These are phyloP conservation scores for Apiosordaria backusii DNA, from an alignment of 495 filamentous ascomycete genomes.

Conservation along the genomic window DNA sequence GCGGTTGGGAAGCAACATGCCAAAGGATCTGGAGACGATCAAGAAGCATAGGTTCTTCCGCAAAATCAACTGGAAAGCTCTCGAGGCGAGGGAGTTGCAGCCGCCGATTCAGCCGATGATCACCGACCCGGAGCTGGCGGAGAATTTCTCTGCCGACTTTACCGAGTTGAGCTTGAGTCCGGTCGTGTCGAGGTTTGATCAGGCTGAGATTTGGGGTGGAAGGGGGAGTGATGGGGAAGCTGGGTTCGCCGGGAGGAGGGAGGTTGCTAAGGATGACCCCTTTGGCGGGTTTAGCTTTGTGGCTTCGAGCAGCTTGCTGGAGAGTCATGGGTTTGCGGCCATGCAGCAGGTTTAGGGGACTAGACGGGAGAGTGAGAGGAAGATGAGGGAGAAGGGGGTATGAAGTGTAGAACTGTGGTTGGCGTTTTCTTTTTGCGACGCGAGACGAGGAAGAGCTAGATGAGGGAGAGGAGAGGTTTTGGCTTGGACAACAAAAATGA, in stretches of 20 bases:
- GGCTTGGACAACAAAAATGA: neutral
- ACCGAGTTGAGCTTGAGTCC: slow-evolving; percentile 80
- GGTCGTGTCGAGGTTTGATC: slow-evolving; percentile 45
- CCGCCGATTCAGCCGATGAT: slow-evolving; percentile 89
- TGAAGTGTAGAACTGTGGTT: neutral
- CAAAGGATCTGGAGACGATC: slow-evolving; percentile 77
- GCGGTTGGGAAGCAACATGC: slow-evolving; percentile 81
- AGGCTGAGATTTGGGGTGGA: slow-evolving; percentile 31
- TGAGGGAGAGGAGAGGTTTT: neutral
- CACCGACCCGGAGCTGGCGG: slow-evolving; percentile 89
- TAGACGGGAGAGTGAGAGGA: neutral
- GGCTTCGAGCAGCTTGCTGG: slow-evolving; percentile 80
- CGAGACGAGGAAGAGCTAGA: too few relatives aligned
- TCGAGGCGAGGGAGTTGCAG: slow-evolving; percentile 72
- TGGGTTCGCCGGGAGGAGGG: slow-evolving; percentile 34
- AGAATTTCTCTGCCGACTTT: slow-evolving; percentile 90
- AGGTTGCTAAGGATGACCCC: slow-evolving; percentile 56
- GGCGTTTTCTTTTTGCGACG: too few relatives aligned
- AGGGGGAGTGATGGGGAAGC: slow-evolving; percentile 14
- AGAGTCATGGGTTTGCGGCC: slow-evolving; percentile 39
- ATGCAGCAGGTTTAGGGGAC: slow-evolving; percentile 7
- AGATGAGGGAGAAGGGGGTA: neutral
- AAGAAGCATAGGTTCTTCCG: slow-evolving; percentile 96
- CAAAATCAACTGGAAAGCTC: slow-evolving; percentile 85
- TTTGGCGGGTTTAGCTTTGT: slow-evolving; percentile 98